Base-by-base conservation (phyloP, 192 early-diverging fungal species). In the Phlyctochytrium planicorne region DNA sequence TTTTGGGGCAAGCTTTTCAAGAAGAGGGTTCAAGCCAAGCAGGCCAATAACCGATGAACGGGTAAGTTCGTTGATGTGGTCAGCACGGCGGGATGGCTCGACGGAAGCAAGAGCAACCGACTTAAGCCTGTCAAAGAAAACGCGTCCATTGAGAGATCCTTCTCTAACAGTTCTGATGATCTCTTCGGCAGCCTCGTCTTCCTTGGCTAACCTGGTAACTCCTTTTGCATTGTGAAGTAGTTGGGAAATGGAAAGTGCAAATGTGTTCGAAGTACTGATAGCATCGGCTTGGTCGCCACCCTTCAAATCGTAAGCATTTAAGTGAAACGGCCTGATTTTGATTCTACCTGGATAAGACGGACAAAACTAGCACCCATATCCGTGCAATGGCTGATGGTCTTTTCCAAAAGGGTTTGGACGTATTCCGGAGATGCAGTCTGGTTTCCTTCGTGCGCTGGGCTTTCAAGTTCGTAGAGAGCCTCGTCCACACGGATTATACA, bases 181-280 rank as follows among this genome's bases (percentile, higher is more conserved):
- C 10, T 91, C 87, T 33, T 97, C 94, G 20, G 82, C 75, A 14
- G 85, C 81, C 31, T 89, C 91, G 68, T 97, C 94, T 67, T 88
- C 91, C 34, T 85, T 84, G 1, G 89, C 90, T 20, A 95, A 78
- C 3, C 92, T 91, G 47, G 86, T 85, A 33, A 96, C 88, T 20
- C 94, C 97, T 84, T 97, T 98, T 34, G 91, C 82, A 71, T 96
- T 94, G 52, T 84, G 76, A 35, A 97, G 79, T 52, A 98, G 84
- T 67, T 96, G 91, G 14, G 85, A 75, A 30, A 97, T 68, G 0
- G 89, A 78, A 63, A 95, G 93, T 17, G 94, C 89, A 53, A 97
- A 89, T 14, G 80, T 80, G 29, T 91, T 82, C 1, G 94, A 90
- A 0, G 86, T 78, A 12, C 87, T 87, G 69, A 98, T 96, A 24